phyloP scores from a whole-genome alignment of 2,329 filamentous ascomycete genomes.

The Sphaerulina populicola region DNA sequence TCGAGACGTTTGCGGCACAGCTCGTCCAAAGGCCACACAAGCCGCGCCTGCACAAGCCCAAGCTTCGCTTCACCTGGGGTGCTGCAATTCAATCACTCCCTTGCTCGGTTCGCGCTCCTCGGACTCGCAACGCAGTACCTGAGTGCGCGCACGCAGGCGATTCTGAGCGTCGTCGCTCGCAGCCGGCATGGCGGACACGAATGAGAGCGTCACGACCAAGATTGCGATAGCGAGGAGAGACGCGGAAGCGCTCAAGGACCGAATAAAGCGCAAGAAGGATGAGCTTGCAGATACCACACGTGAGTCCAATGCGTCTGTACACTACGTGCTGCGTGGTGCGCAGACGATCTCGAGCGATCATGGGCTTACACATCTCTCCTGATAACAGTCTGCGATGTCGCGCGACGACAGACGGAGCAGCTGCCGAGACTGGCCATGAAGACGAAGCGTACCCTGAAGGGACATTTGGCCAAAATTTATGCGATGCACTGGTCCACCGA shows the following conservation, averaged over 20 bases:
- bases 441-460: constrained; percentile 91
- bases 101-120: constrained; percentile 5
- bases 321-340: constrained; percentile 10
- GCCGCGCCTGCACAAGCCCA: constrained; percentile 6
- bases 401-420: constrained; percentile 82
- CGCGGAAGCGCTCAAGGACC: constrained; percentile 64
- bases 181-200: constrained; percentile 42
- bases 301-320: constrained; percentile 47
- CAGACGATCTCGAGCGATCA: not conserved
- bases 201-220: constrained; percentile 46
- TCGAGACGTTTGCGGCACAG: constrained; percentile 13
- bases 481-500: constrained; percentile 99
- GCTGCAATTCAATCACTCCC: constrained; percentile 9
- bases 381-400: constrained; percentile 73
- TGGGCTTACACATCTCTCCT: constrained; percentile 15
- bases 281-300: constrained; percentile 95
- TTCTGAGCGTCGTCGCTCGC: constrained; percentile 17
- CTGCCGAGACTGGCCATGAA: constrained; percentile 95
- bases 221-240: constrained; percentile 97
- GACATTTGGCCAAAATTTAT: constrained; percentile 98
- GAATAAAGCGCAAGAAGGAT: constrained; percentile 90
- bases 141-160: constrained; percentile 10
- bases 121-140: constrained; percentile 1
- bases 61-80: constrained; percentile 8
- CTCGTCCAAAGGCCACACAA: not conserved